A percentile compares a stretch with the other conserved stretches of the same genome.
phyloP scores from a whole-genome alignment of 2,329 filamentous ascomycete genomes.

The Diaporthe vexans region DNA sequence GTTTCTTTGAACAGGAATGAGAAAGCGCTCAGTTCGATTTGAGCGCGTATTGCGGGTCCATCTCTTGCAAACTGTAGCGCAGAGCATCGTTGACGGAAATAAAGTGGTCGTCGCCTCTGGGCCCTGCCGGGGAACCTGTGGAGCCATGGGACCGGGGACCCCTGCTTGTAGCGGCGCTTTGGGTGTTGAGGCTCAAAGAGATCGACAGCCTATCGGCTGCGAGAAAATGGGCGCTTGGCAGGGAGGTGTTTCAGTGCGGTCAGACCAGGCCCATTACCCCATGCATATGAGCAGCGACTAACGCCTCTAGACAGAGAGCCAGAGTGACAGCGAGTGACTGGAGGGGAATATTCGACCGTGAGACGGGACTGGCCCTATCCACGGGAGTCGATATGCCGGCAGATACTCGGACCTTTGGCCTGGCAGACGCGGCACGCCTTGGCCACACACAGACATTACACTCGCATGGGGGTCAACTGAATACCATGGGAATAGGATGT shows the following conservation, averaged over 20 bases:
- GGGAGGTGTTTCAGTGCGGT: constrained; percentile 40
- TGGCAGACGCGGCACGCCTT: neutral
- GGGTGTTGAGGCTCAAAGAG: constrained; percentile 38
- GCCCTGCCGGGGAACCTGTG: constrained; percentile 16
- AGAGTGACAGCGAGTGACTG: constrained; percentile 8
- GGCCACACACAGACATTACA: neutral
- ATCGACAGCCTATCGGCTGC: constrained; percentile 28
- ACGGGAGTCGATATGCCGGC: constrained; percentile 21
- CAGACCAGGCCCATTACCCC: constrained; percentile 25
- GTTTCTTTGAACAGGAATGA: neutral
- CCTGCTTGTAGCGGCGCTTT: constrained; percentile 4
- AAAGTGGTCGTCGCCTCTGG: constrained; percentile 7
- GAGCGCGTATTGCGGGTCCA: constrained; percentile 18
- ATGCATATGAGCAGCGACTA: constrained; percentile 19
- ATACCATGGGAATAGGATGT: constrained; percentile 6
- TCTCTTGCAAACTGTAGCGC: constrained; percentile 5
- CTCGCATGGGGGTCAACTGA: neutral
- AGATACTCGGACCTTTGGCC: neutral
- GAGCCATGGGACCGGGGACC: constrained; percentile 3
- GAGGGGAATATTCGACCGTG: neutral
- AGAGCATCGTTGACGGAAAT: constrained; percentile 1
- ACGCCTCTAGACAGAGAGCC: neutral
- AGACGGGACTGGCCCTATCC: neutral
- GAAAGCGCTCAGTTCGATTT: constrained; percentile 16
- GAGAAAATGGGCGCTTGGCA: constrained; percentile 20